These are phyloP conservation scores for Hypoxylon cercidicola DNA, from an alignment of 495 filamentous ascomycete species.

Conservation along the genomic window DNA sequence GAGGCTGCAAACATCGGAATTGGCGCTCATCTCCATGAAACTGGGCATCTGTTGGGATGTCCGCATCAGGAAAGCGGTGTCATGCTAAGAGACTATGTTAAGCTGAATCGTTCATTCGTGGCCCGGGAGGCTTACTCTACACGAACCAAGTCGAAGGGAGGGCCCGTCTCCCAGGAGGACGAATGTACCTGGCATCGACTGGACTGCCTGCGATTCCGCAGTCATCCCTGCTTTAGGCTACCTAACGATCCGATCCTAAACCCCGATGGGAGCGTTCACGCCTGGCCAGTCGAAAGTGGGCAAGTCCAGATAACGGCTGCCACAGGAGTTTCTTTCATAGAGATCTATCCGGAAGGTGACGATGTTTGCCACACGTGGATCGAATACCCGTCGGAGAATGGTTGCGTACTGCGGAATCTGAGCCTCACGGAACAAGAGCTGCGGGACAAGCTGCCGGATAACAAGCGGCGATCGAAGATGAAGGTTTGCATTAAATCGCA, in stretches of 20 bases:
- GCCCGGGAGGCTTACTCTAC: constrained; percentile 83
- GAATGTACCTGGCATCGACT: constrained; percentile 91
- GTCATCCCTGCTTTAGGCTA: constrained; percentile 88
- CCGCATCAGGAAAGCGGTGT: constrained; percentile 88
- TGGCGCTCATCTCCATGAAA: constrained; percentile 89
- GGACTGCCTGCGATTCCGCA: constrained; percentile 86
- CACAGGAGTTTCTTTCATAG: constrained; percentile 82
- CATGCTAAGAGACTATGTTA: constrained; percentile 88
- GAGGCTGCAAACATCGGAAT: constrained; percentile 92
- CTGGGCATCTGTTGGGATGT: constrained; percentile 86
- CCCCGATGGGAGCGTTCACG: constrained; percentile 82
- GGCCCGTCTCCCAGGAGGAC: constrained; percentile 75
- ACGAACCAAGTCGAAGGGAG: constrained; percentile 82
- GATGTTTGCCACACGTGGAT: constrained; percentile 78
- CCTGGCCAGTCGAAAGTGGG: constrained; percentile 86
- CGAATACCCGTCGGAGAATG: constrained; percentile 75
- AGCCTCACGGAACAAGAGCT: constrained; percentile 80
- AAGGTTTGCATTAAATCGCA: constrained; percentile 78
- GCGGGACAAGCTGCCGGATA: constrained; percentile 72
- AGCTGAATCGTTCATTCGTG: constrained; percentile 83
- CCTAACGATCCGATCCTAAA: constrained; percentile 75
- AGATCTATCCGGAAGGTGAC: constrained; percentile 81
- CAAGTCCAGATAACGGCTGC: constrained; percentile 81
- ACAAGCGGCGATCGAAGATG: constrained; percentile 74
- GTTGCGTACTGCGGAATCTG: constrained; percentile 73